Evolutionary conservation across 1,139 yeast species (phyloP).

Genomic region (Debaryomyces nepalensis): DNA sequence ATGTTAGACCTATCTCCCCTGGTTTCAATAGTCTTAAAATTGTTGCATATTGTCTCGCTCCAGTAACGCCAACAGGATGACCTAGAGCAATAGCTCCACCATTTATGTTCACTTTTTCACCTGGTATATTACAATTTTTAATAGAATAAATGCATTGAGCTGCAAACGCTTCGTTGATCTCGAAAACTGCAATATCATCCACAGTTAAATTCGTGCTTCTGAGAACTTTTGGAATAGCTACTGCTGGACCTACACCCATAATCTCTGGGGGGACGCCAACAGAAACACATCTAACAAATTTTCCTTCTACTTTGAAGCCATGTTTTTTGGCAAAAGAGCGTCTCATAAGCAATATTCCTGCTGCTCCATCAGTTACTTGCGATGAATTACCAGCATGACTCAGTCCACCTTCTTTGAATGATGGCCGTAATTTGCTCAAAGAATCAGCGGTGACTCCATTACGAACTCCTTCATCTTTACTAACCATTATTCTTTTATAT

Average conservation of each 20-base stretch:
- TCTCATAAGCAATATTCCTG: conserved; percentile 83
- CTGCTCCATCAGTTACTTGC: conserved; percentile 92
- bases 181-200: conserved; percentile 74
- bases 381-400: conserved; percentile 98
- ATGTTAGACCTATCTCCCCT: conserved; percentile 86
- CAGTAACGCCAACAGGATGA: conserved; percentile 95
- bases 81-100: conserved; percentile 98
- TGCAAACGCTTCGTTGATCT: conserved; percentile 95
- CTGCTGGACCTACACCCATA: conserved; percentile 97
- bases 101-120: conserved; percentile 78
- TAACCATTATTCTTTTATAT: conserved; percentile 52
- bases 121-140: conserved; percentile 65
- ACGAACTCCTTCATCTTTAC: conserved; percentile 91
- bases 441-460: conserved; percentile 80
- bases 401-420: conserved; percentile 78
- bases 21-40: conserved; percentile 75
- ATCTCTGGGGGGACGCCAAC: conserved; percentile 96
- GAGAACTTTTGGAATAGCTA: conserved; percentile 85
- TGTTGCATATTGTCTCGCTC: conserved; percentile 93
- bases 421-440: conserved; percentile 77
- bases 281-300: conserved; percentile 73
- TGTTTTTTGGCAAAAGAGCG: conserved; percentile 83
- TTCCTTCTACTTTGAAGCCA: conserved; percentile 69
- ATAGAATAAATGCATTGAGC: conserved; percentile 87
- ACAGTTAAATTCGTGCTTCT: conserved; percentile 63